Percentiles rank a stretch among this genome's conserved stretches.
Conservation (phyloP, 768 basidiomycete species). For the Tricholoma bakamatsutake region DNA sequence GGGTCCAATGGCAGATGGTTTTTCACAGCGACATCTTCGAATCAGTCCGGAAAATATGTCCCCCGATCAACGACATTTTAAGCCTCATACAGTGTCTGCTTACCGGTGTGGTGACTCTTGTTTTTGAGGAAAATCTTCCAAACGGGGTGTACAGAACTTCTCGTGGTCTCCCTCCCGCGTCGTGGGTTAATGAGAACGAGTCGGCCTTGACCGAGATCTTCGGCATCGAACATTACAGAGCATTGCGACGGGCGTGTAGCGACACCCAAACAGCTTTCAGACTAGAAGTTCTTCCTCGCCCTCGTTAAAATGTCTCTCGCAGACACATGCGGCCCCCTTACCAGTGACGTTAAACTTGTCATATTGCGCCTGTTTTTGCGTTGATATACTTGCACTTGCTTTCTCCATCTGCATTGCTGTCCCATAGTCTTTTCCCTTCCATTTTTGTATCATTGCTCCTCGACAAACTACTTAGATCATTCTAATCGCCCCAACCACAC, state of each 20-base stretch:
- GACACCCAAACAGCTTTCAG: constrained; percentile 71
- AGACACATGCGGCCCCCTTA: neutral
- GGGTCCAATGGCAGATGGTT: constrained; percentile 88
- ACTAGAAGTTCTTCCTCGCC: constrained; percentile 53
- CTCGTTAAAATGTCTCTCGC: constrained; percentile 20
- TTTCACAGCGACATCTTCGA: constrained; percentile 77
- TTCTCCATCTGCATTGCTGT: constrained; percentile 29
- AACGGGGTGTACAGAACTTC: constrained; percentile 68
- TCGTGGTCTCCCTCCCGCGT: constrained; percentile 69
- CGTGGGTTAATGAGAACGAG: constrained; percentile 73
- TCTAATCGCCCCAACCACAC: constrained; percentile 18
- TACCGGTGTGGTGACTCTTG: constrained; percentile 65
- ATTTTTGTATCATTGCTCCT: constrained; percentile 19
- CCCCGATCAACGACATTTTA: constrained; percentile 65
- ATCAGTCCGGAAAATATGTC: constrained; percentile 59
- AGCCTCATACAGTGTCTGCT: constrained; percentile 67
- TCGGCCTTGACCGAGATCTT: constrained; percentile 64
- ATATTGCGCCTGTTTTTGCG: constrained; percentile 10
- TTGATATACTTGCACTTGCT: constrained; percentile 13
- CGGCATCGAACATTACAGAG: constrained; percentile 64
- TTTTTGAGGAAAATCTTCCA: constrained; percentile 70
- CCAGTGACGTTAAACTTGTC: constrained; percentile 5
- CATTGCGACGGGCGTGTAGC: constrained; percentile 65
- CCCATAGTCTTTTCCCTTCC: constrained; percentile 28
- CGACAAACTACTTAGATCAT: constrained; percentile 15